Evolutionary conservation across 176 grass and related monocot genomes (phyloP), one percentile per base, ranked within the genome.

Genomic region (Elaeis guineensis): DNA sequence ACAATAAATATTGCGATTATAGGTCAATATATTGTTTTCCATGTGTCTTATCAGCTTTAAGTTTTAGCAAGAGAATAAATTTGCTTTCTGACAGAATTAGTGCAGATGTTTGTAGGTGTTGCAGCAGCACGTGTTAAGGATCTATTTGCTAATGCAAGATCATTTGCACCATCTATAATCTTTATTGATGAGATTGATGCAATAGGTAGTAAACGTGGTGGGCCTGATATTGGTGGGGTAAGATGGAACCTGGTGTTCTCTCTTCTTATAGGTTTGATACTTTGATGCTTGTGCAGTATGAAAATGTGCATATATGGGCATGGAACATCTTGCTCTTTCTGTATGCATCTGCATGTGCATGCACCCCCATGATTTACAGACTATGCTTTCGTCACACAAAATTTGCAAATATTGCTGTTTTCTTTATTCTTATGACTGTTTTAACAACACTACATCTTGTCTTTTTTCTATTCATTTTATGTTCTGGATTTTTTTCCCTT

Each of bases 61-160:
- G 21, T 6, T 51, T 35, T n/a, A 23, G 22, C 25, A 8, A 35
- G 25, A 18, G 19, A 21, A 32, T 5, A 50, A 22, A n/a, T 63
- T n/a, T 17, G 28, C 19, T 61, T 73, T 58, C n/a, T 32, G 52
- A 72, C 48, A 23, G 54, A 21, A 29, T 52, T 53, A 24, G 5
- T 28, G 50, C 70, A 73, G 70, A 73, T 73, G 70, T 73, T 73
- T 63, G 70, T 73, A 55, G 70, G 70, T 73, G 59, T 73, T 44
- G 70, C 70, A 5, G 70, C 70, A 55, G 50, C 70, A 18, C 70
- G 70, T 55, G 70, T 73, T 28, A 73, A 73, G 29, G 70, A 73
- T 61, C 50, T 73, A 8, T 73, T 73, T 73, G 25, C 51, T 49
- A 73, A 16, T 73, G 70, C 70, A 17, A 62, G 70, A 44, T 73